These are phyloP conservation scores for Hawksworthiomyces lignivorus DNA, from an alignment of 2,329 filamentous ascomycete genomes.

Conservation along the genomic window DNA sequence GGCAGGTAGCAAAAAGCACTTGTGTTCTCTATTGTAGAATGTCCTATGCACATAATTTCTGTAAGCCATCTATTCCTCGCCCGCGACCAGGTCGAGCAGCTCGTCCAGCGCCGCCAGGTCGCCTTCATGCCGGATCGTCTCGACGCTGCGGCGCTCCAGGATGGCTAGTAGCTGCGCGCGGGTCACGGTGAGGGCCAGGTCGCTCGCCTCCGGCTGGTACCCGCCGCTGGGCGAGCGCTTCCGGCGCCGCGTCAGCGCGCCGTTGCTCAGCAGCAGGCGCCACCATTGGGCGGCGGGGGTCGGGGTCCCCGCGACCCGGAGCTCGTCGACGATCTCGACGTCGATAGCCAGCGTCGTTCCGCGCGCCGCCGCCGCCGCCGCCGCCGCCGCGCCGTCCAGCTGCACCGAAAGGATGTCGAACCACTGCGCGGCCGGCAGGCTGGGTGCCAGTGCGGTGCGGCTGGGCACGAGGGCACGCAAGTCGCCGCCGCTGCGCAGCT, in stretches of 20 bases:
- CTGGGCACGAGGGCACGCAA: conserved; percentile 1
- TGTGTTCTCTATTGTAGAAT: too few species aligned
- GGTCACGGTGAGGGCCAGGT: neutral
- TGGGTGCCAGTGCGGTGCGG: neutral
- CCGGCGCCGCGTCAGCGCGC: conserved; percentile 3
- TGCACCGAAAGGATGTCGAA: conserved; percentile 3
- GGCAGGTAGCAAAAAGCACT: too few species aligned
- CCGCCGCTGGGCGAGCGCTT: neutral
- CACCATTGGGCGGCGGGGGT: too few species aligned
- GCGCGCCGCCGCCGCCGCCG: neutral
- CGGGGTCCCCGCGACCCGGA: neutral
- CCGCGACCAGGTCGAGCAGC: neutral
- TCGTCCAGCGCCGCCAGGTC: neutral
- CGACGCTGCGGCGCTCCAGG: neutral
- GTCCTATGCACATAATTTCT: too few species aligned
- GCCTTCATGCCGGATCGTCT: neutral
- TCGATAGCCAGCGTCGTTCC: neutral
- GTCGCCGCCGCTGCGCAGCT: conserved; percentile 6
- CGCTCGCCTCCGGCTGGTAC: neutral
- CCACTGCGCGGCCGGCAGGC: conserved; percentile 4
- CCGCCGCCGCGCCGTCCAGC: neutral
- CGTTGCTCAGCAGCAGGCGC: conserved; percentile 4
- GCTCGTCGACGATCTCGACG: neutral
- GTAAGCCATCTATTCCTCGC: too few species aligned
- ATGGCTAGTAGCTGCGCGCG: conserved; percentile 1